Percentiles rank a stretch among this genome's conserved stretches.
phyloP scores from a whole-genome alignment of 1,284 basidiomycete species.

The Exobasidium rhododendri region DNA sequence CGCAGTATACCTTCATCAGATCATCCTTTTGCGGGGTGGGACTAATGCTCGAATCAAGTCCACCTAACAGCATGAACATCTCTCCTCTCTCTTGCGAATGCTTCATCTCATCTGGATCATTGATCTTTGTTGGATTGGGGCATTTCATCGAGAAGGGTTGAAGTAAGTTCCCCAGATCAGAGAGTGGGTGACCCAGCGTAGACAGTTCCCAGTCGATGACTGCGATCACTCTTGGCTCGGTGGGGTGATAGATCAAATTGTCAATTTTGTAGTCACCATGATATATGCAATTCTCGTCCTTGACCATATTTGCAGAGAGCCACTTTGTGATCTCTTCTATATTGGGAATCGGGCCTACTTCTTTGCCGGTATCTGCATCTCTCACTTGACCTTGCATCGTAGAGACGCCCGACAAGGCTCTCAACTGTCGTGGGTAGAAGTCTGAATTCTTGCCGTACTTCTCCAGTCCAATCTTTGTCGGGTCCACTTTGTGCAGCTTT shows the following conservation, averaged over 20 bases:
- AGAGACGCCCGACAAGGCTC: slow-evolving; percentile 72
- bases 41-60: slow-evolving; percentile 59
- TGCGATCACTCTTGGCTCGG: slow-evolving; percentile 84
- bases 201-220: slow-evolving; percentile 96
- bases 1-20: slow-evolving; percentile 73
- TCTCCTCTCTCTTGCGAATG: slow-evolving; percentile 14
- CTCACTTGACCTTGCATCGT: slow-evolving; percentile 67
- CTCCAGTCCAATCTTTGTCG: slow-evolving; percentile 67
- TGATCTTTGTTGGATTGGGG: slow-evolving; percentile 12
- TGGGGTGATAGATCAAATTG: slow-evolving; percentile 89
- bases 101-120: slow-evolving; percentile 21
- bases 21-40: slow-evolving; percentile 65
- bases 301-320: slow-evolving; percentile 72
- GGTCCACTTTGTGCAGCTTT: slow-evolving; percentile 70
- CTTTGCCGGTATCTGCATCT: slow-evolving; percentile 65
- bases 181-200: slow-evolving; percentile 65
- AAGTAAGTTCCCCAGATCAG: slow-evolving; percentile 86
- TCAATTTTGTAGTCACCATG: slow-evolving; percentile 97
- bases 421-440: slow-evolving; percentile 91
- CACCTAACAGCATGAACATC: slow-evolving; percentile 34
- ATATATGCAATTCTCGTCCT: slow-evolving; percentile 67
- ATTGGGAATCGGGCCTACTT: slow-evolving; percentile 63
- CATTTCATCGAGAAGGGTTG: slow-evolving; percentile 60
- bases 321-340: slow-evolving; percentile 72
- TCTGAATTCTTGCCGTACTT: slow-evolving; percentile 73